Conservation (phyloP, 2,329 filamentous ascomycete genomes). For the Hyphodiscus sp. region DNA sequence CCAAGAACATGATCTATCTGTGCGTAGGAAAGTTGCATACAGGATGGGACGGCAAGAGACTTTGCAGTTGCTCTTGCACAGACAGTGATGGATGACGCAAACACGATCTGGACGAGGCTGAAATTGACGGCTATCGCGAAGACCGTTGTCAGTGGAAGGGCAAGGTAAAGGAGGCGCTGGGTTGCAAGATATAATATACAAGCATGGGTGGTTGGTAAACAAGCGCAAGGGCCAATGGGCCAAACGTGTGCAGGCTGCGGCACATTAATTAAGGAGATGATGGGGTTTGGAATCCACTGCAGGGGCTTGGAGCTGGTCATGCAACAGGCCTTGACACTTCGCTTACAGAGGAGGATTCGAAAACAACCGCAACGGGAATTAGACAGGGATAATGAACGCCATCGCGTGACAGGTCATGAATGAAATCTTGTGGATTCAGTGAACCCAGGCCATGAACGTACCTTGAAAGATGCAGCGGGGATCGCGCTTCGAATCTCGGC, state of each 20-base stretch:
- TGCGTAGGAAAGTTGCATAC: slow-evolving; percentile 20
- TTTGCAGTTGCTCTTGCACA: slow-evolving; percentile 7
- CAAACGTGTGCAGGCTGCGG: slow-evolving; percentile 20
- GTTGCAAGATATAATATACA: slow-evolving; percentile 28
- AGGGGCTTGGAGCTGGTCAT: slow-evolving; percentile 24
- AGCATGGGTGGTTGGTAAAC: slow-evolving; percentile 27
- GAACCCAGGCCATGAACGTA: slow-evolving; percentile 15
- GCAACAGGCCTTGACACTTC: slow-evolving; percentile 25
- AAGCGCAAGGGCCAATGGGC: slow-evolving; percentile 6
- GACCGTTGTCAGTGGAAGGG: slow-evolving; percentile 23
- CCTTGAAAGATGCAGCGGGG: slow-evolving; percentile 3
- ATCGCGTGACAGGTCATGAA: slow-evolving; percentile 14
- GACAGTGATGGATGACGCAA: slow-evolving; percentile 19
- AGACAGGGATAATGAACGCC: slow-evolving; percentile 20
- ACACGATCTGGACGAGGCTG: slow-evolving; percentile 17
- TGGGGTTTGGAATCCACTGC: slow-evolving; percentile 17
- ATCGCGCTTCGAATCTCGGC: slow-evolving; percentile 1
- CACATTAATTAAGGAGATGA: slow-evolving; percentile 26
- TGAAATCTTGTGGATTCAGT: slow-evolving; percentile 10
- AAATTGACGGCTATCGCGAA: slow-evolving; percentile 14
- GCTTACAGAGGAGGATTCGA: slow-evolving; percentile 16
- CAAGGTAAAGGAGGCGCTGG: slow-evolving; percentile 24
- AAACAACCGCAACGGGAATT: background rate
- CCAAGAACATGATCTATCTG: slow-evolving; percentile 13
- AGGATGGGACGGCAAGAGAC: slow-evolving; percentile 7